phyloP scores from a whole-genome alignment of 2,329 filamentous ascomycete species.

The Metarhizium humberi region DNA sequence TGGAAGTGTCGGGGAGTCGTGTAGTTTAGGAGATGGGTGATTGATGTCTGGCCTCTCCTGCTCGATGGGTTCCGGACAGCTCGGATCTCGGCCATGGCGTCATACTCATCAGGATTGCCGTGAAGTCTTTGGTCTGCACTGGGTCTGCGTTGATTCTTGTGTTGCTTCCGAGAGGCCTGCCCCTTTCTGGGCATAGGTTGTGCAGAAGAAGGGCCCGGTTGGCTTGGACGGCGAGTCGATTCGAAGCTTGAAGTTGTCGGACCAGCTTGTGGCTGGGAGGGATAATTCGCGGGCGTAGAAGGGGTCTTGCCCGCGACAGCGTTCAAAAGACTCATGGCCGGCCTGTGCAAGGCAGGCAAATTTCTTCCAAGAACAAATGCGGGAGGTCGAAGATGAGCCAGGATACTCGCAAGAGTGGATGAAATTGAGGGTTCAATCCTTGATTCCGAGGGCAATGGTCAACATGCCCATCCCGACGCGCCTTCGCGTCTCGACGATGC shows the following conservation, averaged over 20 bases:
- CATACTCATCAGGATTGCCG: conserved; percentile 58
- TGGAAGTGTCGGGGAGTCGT: conserved; percentile 64
- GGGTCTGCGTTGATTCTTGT: conserved; percentile 72
- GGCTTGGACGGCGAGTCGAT: conserved; percentile 36
- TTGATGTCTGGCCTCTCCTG: conserved; percentile 89
- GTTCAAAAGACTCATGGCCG: conserved; percentile 25
- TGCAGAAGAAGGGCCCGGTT: conserved; percentile 21
- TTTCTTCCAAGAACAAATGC: neutral
- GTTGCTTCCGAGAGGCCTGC: conserved; percentile 70
- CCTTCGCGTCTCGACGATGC: neutral
- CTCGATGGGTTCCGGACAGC: conserved; percentile 48
- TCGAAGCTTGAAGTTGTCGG: conserved; percentile 40
- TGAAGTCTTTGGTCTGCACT: conserved; percentile 29
- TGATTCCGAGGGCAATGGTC: neutral
- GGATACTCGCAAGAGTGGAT: neutral
- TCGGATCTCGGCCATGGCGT: conserved; percentile 73
- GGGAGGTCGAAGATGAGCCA: neutral
- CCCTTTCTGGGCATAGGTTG: conserved; percentile 56
- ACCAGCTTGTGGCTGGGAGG: conserved; percentile 29
- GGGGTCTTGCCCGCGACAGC: conserved; percentile 41
- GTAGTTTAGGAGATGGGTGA: conserved; percentile 94
- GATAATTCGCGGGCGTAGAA: conserved; percentile 31
- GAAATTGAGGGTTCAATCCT: neutral
- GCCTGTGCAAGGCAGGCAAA: neutral
- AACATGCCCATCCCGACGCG: conserved; percentile 1